Conservation (phyloP, 176 grass and related monocot genomes). For the Tillandsia fasciculata region DNA sequence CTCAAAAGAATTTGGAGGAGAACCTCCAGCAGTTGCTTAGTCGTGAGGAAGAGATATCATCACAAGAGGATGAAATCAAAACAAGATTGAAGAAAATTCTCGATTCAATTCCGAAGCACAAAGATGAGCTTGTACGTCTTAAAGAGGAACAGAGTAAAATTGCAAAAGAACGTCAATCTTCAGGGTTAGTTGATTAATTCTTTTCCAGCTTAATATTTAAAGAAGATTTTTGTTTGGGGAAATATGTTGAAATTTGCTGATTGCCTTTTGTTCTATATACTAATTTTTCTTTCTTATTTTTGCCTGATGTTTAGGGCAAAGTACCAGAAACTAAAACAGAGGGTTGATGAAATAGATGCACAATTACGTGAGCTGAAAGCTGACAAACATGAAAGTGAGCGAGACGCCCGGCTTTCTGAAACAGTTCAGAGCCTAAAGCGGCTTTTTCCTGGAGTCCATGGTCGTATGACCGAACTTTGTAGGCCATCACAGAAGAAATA, state of each 20-base stretch:
- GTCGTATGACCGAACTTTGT: constrained; percentile 97
- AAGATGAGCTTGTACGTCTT: constrained; percentile 47
- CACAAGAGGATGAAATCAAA: constrained; percentile 57
- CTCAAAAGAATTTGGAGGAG: constrained; percentile 88
- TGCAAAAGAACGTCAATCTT: constrained; percentile 70
- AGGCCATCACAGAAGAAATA: constrained; percentile 96
- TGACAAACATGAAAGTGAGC: constrained; percentile 92
- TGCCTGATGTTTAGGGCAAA: constrained; percentile 35
- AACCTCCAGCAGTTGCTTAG: constrained; percentile 73
- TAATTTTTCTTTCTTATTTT: not conserved
- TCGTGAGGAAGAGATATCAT: constrained; percentile 62
- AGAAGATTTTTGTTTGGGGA: not conserved
- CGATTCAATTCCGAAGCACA: constrained; percentile 50
- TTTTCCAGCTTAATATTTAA: not conserved
- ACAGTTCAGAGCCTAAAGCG: constrained; percentile 77
- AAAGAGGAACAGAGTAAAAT: constrained; percentile 57
- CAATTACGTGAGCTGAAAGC: constrained; percentile 87
- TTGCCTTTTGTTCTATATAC: constrained; percentile 11
- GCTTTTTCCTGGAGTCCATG: constrained; percentile 88
- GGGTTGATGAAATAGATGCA: constrained; percentile 67
- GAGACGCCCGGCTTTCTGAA: constrained; percentile 79
- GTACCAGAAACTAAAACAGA: constrained; percentile 68
- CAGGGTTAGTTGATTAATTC: constrained; percentile 52
- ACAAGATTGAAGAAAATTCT: constrained; percentile 56
- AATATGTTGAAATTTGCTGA: constrained; percentile 7